These are phyloP conservation scores for Hygrocybe punicea DNA, from an alignment of 768 basidiomycete genomes.

Conservation along the genomic window DNA sequence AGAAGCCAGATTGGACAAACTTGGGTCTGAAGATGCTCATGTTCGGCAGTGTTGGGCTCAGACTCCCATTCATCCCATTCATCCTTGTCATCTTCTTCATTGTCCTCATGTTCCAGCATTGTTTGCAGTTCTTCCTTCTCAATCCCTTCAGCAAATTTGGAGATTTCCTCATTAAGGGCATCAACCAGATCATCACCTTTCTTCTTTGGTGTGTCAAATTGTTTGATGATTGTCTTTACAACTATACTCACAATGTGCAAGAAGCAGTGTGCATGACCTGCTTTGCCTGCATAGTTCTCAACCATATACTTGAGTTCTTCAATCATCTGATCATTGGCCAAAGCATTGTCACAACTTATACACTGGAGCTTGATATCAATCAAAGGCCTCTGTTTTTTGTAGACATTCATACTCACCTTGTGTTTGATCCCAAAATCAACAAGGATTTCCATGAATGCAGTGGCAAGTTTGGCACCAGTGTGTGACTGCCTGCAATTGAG, in stretches of 20 bases:
- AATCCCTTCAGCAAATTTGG: background rate
- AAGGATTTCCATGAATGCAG: constrained; percentile 31
- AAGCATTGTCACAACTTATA: too few relatives aligned
- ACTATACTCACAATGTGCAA: constrained; percentile 39
- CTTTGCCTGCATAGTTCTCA: background rate
- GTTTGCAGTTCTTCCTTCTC: background rate
- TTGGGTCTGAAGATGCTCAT: too few relatives aligned
- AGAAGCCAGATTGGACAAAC: too few relatives aligned
- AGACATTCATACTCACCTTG: too few relatives aligned
- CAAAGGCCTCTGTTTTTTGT: too few relatives aligned
- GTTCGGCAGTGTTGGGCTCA: background rate
- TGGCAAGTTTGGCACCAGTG: constrained; percentile 23
- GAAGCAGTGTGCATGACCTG: constrained; percentile 18
- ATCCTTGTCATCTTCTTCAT: constrained; percentile 6
- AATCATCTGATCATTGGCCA: too few relatives aligned
- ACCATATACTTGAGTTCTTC: too few relatives aligned
- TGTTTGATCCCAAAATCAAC: constrained; percentile 33
- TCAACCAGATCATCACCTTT: constrained; percentile 4
- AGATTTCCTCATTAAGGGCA: too few relatives aligned
- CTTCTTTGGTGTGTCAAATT: constrained; percentile 40
- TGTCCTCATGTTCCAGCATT: background rate
- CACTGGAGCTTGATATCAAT: too few relatives aligned
- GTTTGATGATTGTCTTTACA: constrained; percentile 29
- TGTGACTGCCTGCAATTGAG: constrained; percentile 23
- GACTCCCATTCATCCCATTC: background rate